A percentile compares a stretch with the other conserved stretches of the same genome.
Evolutionary conservation across 352 stramenopile species (phyloP).

Genomic region (Albugo candida): DNA sequence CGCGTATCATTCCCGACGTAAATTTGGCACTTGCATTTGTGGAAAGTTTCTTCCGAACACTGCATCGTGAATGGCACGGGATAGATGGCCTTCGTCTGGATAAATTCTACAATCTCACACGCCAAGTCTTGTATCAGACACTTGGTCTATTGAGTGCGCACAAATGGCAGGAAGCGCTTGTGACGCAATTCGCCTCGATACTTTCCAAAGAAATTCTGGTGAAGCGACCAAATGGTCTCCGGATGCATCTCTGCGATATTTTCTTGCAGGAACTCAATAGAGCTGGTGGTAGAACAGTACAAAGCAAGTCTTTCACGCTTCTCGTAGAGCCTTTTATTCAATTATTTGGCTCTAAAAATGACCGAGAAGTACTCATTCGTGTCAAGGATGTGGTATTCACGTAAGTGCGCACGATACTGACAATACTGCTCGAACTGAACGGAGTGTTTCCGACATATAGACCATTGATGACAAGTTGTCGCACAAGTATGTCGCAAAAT

Average conservation of each 20-base stretch:
- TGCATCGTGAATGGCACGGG: constrained; percentile 73
- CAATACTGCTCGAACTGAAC: neutral
- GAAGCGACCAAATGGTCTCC: constrained; percentile 59
- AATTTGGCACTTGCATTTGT: constrained; percentile 40
- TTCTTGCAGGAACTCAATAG: constrained; percentile 46
- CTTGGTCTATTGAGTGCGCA: constrained; percentile 34
- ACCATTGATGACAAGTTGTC: constrained; percentile 39
- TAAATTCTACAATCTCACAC: constrained; percentile 74
- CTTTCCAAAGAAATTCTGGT: constrained; percentile 51
- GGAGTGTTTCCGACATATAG: neutral
- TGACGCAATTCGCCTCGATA: constrained; percentile 34
- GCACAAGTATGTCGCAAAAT: constrained; percentile 31
- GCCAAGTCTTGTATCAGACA: constrained; percentile 57
- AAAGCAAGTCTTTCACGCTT: constrained; percentile 38
- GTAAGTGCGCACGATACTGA: neutral
- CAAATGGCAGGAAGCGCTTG: constrained; percentile 25
- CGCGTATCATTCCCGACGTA: constrained; percentile 30
- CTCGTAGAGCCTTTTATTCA: constrained; percentile 70
- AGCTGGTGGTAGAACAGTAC: constrained; percentile 26
- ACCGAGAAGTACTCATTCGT: constrained; percentile 66
- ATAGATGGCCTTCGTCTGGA: constrained; percentile 62
- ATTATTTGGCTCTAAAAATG: constrained; percentile 52
- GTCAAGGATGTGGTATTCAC: constrained; percentile 54
- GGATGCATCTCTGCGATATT: constrained; percentile 57
- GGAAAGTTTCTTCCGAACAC: constrained; percentile 67